Percentiles rank a stretch among this genome's conserved stretches.
Conservation (phyloP, 345 rosid species). For the Camelina hispida region DNA sequence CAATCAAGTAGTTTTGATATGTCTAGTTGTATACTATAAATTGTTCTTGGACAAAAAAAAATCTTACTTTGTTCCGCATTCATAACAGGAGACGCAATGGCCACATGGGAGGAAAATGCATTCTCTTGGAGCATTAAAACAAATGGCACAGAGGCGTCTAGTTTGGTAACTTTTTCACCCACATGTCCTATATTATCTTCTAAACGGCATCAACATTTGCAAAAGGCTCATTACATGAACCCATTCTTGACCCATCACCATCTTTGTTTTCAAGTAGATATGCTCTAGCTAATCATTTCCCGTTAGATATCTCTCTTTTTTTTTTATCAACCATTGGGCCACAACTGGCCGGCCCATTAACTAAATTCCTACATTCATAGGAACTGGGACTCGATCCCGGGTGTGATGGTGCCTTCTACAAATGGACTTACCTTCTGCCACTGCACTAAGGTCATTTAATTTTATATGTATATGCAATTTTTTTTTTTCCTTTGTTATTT, state of each 20-base stretch:
- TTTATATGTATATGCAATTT: too few relatives aligned
- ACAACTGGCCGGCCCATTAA: too few relatives aligned
- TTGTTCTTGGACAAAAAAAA: neutral
- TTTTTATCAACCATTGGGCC: too few relatives aligned
- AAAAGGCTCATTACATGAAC: constrained; percentile 69
- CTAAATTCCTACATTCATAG: too few relatives aligned
- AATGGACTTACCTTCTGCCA: too few relatives aligned
- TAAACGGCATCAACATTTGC: constrained; percentile 58
- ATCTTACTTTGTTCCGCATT: constrained; percentile 61
- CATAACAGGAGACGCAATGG: constrained; percentile 80
- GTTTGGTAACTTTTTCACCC: constrained; percentile 57
- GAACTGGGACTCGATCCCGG: too few relatives aligned
- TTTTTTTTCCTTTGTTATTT: too few relatives aligned
- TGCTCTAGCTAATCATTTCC: constrained; percentile 42
- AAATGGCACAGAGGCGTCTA: constrained; percentile 77
- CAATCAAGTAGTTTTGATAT: neutral
- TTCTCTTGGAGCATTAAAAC: constrained; percentile 87
- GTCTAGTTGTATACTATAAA: neutral
- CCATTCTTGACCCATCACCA: constrained; percentile 51
- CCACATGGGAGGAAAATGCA: constrained; percentile 96
- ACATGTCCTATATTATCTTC: constrained; percentile 53
- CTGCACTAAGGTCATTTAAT: too few relatives aligned
- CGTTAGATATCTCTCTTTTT: constrained; percentile 20
- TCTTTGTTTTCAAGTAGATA: constrained; percentile 70
- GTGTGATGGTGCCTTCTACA: too few relatives aligned